Evolutionary conservation across 306 rosid species (phyloP), one percentile per base, ranked within the genome.

Genomic region (Mimosa bimucronata): DNA sequence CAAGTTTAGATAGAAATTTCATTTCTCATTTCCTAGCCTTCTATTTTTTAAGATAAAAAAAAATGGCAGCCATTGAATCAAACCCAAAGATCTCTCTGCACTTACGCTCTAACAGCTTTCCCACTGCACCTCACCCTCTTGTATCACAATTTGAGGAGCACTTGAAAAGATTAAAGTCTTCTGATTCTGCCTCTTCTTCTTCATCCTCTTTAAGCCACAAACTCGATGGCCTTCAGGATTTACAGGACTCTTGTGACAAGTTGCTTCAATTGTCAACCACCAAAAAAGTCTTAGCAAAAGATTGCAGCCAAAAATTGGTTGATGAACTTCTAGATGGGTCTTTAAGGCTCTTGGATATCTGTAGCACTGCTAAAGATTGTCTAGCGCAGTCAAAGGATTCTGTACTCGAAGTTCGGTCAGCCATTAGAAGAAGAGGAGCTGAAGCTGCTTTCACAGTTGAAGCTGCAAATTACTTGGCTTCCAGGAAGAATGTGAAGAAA

Each of bases 121-220:
- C n/a, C n/a, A n/a, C n/a, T n/a, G n/a, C n/a, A n/a, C n/a, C n/a
- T n/a, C n/a, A n/a, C n/a, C n/a, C n/a, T n/a, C n/a, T 7, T 75
- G 65, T 66, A 55, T 79, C 84, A 74, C 86, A 87, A 78, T 69
- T 85, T 62, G 58, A 84, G 14, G 77, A 66, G 61, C 76, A 76
- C 1, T 69, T 80, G 12, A 19, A 28, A 21, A 77, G 77, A 73
- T 46, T 71, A 67, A 84, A 60, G 75, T 52, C 38, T 67, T 84
- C 80, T 53, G 82, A 84, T 45, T 71, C 77, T 26, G 68, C 78
- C 3, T 79, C 80, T 15, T 75, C 81, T 42, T 68, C 81, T 42
- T 68, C 78, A 10, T 58, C 68, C 30, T 55, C 74, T 57, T 53
- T 79, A 75, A 46, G 30, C 75, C 44, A 62, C 34, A 79, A 40